Evolutionary conservation across 2,329 filamentous ascomycete genomes (phyloP), one percentile per base, ranked within the genome.

Genomic region (Botrytis aclada): DNA sequence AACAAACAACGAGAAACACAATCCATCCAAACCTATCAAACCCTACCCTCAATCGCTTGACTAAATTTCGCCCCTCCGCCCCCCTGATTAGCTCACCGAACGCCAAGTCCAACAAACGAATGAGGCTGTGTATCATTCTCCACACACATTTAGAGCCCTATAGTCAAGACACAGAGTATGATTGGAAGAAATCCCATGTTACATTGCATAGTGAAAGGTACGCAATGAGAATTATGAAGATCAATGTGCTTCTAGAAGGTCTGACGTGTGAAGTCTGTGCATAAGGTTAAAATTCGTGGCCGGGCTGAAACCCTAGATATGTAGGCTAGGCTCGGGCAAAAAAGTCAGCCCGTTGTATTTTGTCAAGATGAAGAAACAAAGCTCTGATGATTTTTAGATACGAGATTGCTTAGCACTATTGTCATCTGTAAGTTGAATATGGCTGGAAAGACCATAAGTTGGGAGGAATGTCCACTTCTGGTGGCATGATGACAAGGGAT

Each of bases 101-200:
- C 45, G 63, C 43, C 43, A 12, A 37, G 63, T 14, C 14, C n/a
- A 56, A 9, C 8, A 54, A 66, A 37, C 14, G 34, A n/a, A 32
- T 51, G 64, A 66, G 64, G 64, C 64, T 66, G 45, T 39, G 64
- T 47, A 8, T n/a, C 7, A 29, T 29, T 29, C 20, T 65, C 34
- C 29, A 32, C 37, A 64, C 29, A 25, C 29, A 9, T 7, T 14
- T 14, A 6, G 16, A 45, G 16, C 62, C 62, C 20, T 64, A 43
- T 20, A 3, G 4, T 45, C 3, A n/a, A n/a, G 45, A 9, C 8
- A 51, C 37, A 37, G 12, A 18, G 32, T 20, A 51, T 51, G 16
- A 66, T 47, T 66, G 63, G 63, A 37, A 66, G 14, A 51, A 51
- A 51, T 18, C 32, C 39, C 32, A 66, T 51, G 43, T 66, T 51